phyloP scores from a whole-genome alignment of 1,139 yeast species.

The Hansenula lynferdii region DNA sequence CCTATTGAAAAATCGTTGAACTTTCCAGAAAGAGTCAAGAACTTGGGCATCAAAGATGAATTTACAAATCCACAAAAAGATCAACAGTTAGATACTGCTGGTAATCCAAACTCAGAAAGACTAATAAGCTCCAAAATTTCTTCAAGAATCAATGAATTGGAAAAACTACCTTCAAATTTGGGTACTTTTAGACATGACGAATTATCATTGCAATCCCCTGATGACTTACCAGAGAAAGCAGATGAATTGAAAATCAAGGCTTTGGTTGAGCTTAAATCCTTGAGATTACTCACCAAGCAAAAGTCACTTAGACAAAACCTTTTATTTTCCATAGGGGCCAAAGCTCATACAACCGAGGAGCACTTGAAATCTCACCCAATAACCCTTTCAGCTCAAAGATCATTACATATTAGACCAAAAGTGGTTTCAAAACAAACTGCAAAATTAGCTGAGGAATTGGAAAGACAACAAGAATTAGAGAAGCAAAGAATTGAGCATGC shows the following conservation, averaged over 20 bases:
- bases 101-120: constrained; percentile 40
- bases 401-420: constrained; percentile 67
- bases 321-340: constrained; percentile 59
- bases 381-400: constrained; percentile 55
- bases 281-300: constrained; percentile 78
- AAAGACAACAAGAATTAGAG: constrained; percentile 49
- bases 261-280: constrained; percentile 75
- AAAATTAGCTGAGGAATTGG: constrained; percentile 57
- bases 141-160: constrained; percentile 72
- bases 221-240: constrained; percentile 32
- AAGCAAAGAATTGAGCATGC: constrained; percentile 38
- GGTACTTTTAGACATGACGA: constrained; percentile 54
- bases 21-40: constrained; percentile 28
- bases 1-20: constrained; percentile 26
- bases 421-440: constrained; percentile 59
- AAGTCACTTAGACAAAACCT: constrained; percentile 77
- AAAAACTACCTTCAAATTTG: constrained; percentile 68
- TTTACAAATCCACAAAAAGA: constrained; percentile 26
- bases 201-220: constrained; percentile 35
- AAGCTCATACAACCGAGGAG: constrained; percentile 49
- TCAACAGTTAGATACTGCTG: constrained; percentile 20
- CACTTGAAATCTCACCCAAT: constrained; percentile 45
- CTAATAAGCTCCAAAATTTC: constrained; percentile 52
- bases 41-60: constrained; percentile 27
- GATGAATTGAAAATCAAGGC: constrained; percentile 59